These are phyloP conservation scores for Mycena rebaudengoi DNA, from an alignment of 768 basidiomycete genomes.

Conservation along the genomic window DNA sequence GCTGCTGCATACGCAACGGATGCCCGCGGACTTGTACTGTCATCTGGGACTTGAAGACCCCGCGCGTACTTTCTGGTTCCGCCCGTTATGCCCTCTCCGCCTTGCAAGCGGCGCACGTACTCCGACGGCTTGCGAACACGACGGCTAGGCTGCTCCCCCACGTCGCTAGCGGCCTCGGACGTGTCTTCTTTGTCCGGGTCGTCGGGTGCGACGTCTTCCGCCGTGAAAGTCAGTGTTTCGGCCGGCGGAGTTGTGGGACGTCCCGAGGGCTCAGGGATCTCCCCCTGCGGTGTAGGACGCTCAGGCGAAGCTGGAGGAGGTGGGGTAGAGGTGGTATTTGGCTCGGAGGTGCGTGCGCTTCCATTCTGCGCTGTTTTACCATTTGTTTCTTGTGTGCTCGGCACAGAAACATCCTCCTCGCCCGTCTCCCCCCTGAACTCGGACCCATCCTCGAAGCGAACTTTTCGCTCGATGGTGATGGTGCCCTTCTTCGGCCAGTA, in stretches of 20 bases:
- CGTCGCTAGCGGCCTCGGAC: conserved; percentile 9
- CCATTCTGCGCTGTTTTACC: not conserved
- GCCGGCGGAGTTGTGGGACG: not conserved
- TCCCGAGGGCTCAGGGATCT: not conserved
- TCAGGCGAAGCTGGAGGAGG: not conserved
- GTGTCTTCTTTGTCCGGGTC: conserved; percentile 4
- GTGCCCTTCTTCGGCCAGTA: conserved; percentile 27
- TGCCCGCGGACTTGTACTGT: not conserved
- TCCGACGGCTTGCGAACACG: conserved; percentile 12
- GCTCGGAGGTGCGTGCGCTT: conserved; percentile 2
- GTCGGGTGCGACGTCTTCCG: conserved; percentile 9
- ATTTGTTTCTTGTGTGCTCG: not conserved
- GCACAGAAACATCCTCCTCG: not conserved
- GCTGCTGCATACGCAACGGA: not conserved
- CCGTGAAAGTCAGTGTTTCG: not conserved
- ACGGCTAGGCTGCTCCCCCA: conserved; percentile 8
- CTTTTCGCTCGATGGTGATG: conserved; percentile 21
- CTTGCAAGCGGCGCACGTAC: conserved; percentile 8
- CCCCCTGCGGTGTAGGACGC: conserved; percentile 3
- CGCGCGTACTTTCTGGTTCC: not conserved
- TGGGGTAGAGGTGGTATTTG: not conserved
- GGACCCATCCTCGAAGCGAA: conserved; percentile 14
- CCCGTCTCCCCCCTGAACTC: conserved; percentile 13
- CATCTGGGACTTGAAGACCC: conserved; percentile 7
- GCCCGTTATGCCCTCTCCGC: conserved; percentile 4